Conservation (phyloP, 306 rosid species). For the Begonia peltatifolia region DNA sequence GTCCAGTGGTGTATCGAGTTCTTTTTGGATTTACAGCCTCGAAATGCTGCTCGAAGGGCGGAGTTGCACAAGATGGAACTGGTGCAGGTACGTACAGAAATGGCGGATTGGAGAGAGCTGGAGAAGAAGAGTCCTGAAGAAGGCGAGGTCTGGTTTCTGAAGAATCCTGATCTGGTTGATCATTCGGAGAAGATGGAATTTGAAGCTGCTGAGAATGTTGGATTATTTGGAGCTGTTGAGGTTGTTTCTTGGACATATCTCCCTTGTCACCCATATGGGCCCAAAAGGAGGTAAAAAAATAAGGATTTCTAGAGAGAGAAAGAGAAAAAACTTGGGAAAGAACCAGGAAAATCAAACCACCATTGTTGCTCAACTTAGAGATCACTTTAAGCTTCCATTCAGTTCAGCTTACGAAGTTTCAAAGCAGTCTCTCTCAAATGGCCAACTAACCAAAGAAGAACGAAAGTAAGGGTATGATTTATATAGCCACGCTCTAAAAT, state of each 20-base stretch:
- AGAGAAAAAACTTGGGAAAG: too few relatives aligned
- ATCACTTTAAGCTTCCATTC: too few relatives aligned
- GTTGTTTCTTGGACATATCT: conserved; percentile 43
- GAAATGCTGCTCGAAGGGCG: conserved; percentile 42
- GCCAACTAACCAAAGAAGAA: too few relatives aligned
- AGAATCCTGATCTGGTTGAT: conserved; percentile 29
- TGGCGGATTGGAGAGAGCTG: conserved; percentile 8
- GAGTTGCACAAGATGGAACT: conserved; percentile 24
- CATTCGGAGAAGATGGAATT: conserved; percentile 40
- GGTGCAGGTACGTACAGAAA: conserved; percentile 12
- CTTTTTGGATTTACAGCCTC: conserved; percentile 55
- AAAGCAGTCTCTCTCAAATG: too few relatives aligned
- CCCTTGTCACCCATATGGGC: conserved; percentile 70
- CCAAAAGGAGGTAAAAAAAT: neutral
- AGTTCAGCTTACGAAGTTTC: too few relatives aligned
- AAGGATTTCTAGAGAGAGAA: too few relatives aligned
- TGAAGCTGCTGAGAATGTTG: conserved; percentile 5
- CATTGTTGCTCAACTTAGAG: too few relatives aligned
- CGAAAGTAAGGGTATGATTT: too few relatives aligned
- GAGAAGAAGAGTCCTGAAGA: conserved; percentile 23
- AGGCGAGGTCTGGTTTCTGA: conserved; percentile 24
- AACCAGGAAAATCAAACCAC: too few relatives aligned
- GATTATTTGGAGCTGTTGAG: conserved; percentile 15
- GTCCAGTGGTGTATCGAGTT: conserved; percentile 53
- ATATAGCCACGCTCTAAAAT: too few relatives aligned